phyloP scores from a whole-genome alignment of 129 eudicot species.

The Artemisia argyi region DNA sequence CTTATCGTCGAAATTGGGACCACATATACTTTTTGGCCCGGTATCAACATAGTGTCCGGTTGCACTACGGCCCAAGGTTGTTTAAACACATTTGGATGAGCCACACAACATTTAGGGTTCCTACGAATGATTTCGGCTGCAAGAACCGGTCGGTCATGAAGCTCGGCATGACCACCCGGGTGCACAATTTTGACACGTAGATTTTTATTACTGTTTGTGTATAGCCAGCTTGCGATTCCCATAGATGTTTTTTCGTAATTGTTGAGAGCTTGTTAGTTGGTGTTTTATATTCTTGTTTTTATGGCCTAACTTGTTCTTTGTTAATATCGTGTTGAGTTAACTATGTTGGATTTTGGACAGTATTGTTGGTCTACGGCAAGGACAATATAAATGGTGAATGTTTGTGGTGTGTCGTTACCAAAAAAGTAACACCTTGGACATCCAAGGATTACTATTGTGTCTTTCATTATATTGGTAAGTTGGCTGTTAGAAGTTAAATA shows the following conservation, averaged over 20 bases:
- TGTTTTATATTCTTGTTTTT: constrained; percentile 22
- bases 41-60: constrained; percentile 56
- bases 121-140: constrained; percentile 54
- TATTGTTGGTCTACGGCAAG: constrained; percentile 11
- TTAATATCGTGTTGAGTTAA: constrained; percentile 29
- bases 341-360: constrained; percentile 28
- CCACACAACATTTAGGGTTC: constrained; percentile 65
- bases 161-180: constrained; percentile 74
- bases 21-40: constrained; percentile 61
- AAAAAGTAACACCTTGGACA: neutral
- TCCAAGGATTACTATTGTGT: neutral
- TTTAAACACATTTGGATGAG: constrained; percentile 62
- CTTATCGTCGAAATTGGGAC: constrained; percentile 57
- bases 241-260: constrained; percentile 22
- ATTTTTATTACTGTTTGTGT: constrained; percentile 50
- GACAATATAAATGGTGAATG: constrained; percentile 18
- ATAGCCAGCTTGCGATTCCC: constrained; percentile 62
- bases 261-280: neutral
- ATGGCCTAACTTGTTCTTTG: constrained; percentile 31
- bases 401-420: neutral
- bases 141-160: constrained; percentile 57
- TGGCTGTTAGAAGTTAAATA: no score
- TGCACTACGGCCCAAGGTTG: constrained; percentile 67
- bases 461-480: no score
- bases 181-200: constrained; percentile 62